Conservation (phyloP, 2,329 filamentous ascomycete genomes). For the Colletotrichum higginsianum region DNA sequence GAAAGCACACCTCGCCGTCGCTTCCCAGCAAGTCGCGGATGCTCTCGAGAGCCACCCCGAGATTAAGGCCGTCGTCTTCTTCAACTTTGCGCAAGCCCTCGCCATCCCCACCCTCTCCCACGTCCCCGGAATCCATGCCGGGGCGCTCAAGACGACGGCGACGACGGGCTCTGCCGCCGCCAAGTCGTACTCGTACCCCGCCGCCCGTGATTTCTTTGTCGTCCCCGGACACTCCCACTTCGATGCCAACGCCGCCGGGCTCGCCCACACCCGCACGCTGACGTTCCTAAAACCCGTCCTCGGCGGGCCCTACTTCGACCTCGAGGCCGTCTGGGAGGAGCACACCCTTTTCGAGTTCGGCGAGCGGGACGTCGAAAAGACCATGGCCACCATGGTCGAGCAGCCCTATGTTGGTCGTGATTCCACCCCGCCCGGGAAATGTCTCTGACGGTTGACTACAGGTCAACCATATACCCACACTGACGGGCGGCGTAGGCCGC, state of each 20-base stretch:
- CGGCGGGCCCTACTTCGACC: slow-evolving; percentile 78
- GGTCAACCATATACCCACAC: slow-evolving; percentile 48
- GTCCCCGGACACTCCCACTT: slow-evolving; percentile 67
- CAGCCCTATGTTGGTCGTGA: slow-evolving; percentile 77
- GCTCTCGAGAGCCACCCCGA: slow-evolving; percentile 10
- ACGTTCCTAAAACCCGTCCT: slow-evolving; percentile 75
- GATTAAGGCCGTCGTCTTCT: slow-evolving; percentile 37
- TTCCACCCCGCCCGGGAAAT: not conserved
- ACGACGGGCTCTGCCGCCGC: not conserved
- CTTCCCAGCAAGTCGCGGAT: not conserved
- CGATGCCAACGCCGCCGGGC: slow-evolving; percentile 66
- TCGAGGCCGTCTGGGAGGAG: slow-evolving; percentile 85
- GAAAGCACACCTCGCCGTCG: slow-evolving; percentile 3
- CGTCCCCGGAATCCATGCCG: slow-evolving; percentile 2
- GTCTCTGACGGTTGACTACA: slow-evolving; percentile 8
- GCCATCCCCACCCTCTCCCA: slow-evolving; percentile 29
- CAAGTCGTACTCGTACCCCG: slow-evolving; percentile 58
- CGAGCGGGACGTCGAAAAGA: slow-evolving; percentile 77
- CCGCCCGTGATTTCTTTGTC: slow-evolving; percentile 56
- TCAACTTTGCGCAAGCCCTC: slow-evolving; percentile 31
- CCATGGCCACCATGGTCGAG: slow-evolving; percentile 86
- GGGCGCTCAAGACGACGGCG: not conserved
- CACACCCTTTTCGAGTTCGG: slow-evolving; percentile 81
- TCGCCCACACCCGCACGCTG: slow-evolving; percentile 77
- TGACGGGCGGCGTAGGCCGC: slow-evolving; percentile 80